phyloP scores from a whole-genome alignment of 2,329 filamentous ascomycete species.

The Daldinia eschscholtzii region DNA sequence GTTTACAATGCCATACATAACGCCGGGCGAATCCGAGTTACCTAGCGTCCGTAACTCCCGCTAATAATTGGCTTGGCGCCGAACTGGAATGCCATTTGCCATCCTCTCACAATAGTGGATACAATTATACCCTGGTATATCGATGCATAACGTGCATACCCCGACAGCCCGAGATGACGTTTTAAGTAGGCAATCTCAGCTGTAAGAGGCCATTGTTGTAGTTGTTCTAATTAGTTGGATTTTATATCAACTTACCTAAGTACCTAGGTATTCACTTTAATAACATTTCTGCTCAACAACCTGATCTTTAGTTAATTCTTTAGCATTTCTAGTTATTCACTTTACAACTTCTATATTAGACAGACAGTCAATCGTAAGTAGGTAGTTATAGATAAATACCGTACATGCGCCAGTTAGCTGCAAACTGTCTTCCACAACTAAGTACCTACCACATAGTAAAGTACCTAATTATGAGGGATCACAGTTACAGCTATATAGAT shows the following conservation, averaged over 20 bases:
- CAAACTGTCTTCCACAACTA: no score
- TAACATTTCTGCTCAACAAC: background rate
- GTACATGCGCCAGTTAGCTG: no score
- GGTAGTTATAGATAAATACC: no score
- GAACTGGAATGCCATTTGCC: slow-evolving; percentile 9
- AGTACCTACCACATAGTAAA: no score
- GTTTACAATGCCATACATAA: slow-evolving; percentile 27
- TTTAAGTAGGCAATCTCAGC: background rate
- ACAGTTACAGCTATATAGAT: no score
- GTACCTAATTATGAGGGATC: no score
- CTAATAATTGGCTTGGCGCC: slow-evolving; percentile 19
- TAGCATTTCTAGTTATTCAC: no score
- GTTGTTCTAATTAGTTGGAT: background rate
- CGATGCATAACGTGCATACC: slow-evolving; percentile 1
- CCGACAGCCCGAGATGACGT: background rate
- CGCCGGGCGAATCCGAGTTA: slow-evolving; percentile 22
- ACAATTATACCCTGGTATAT: background rate
- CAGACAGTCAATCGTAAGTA: no score
- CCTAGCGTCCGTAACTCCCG: slow-evolving; percentile 29
- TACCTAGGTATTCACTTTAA: background rate
- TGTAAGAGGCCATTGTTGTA: background rate
- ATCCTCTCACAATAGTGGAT: slow-evolving; percentile 7
- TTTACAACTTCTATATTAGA: no score
- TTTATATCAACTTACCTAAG: background rate
- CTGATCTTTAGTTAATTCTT: background rate